These are phyloP conservation scores for Wolfiporia cocos DNA, from an alignment of 1,284 basidiomycete genomes.

Conservation along the genomic window DNA sequence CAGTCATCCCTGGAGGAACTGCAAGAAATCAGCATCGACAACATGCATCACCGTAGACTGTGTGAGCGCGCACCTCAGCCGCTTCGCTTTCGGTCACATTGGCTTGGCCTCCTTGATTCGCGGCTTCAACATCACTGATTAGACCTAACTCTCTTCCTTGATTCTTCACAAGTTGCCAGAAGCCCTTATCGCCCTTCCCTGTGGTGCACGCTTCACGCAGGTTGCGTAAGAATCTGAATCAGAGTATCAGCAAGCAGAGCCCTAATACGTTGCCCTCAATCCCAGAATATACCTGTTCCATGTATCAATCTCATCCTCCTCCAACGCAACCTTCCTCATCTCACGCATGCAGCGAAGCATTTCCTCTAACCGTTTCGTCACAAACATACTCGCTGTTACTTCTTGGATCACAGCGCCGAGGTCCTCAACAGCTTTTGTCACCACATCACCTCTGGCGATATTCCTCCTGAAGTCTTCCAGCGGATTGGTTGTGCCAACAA, in stretches of 20 bases:
- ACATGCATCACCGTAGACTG: no score
- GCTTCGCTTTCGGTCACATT: conserved; percentile 38
- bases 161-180: conserved; percentile 55
- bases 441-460: conserved; percentile 66
- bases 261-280: conserved; percentile 1
- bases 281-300: conserved; percentile 55
- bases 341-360: conserved; percentile 67
- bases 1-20: no score
- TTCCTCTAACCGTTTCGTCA: conserved; percentile 56
- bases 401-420: conserved; percentile 65
- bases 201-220: conserved; percentile 48
- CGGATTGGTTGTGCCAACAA: conserved; percentile 70
- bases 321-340: conserved; percentile 60
- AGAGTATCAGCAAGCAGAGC: conserved; percentile 2
- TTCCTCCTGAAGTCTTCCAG: conserved; percentile 73
- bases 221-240: conserved; percentile 47
- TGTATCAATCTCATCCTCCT: conserved; percentile 72
- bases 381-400: conserved; percentile 65
- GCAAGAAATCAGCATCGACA: no score
- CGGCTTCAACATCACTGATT: conserved; percentile 60
- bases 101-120: conserved; percentile 47
- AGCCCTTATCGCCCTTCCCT: conserved; percentile 50
- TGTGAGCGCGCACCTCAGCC: no score
- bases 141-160: conserved; percentile 49
- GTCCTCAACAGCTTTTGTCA: conserved; percentile 80